Base-by-base conservation (phyloP, 495 filamentous ascomycete species). In the Elaphomyces granulatus region DNA sequence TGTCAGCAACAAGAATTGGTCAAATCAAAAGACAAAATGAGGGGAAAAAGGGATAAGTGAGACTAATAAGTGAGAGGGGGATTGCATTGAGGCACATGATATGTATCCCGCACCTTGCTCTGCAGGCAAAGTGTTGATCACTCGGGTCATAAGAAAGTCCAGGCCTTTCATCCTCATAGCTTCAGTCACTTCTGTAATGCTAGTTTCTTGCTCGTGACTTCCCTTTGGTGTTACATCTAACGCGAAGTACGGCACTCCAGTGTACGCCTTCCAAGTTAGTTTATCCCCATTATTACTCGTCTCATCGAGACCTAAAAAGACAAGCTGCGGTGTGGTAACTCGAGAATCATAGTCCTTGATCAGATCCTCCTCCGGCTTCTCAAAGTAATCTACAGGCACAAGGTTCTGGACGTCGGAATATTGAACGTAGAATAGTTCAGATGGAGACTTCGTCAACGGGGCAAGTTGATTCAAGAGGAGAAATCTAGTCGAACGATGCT, bases 221-320 rank as follows among this genome's bases (percentile, higher is more conserved):
- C 72, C 79, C 50, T 70, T 75, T 0, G 83, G 81, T 6, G 87
- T 92, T 15, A 94, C 73, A 54, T 95, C 90, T 4, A 98, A 49
- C 2, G 87, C 90, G 52, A 95, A 98, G 49, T 75, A 87, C 8
- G 90, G 87, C 9, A 62, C 64, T 7, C 90, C 90, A 20, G 53
- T 66, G 54, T 94, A 94, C 16, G 58, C 60, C 44, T 74, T 71
- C 54, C 68, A 76, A 31, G 68, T 53, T 34, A 70, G 46, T 7
- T 66, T 57, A 10, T 59, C 64, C 18, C 58, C 53, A 31, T 71
- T 71, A 40, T 63, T 60, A 2, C 17, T 15, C 4, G n/a, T 23
- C 59, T 90, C 86, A 48, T 94, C 81, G 28, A 98, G 49, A 8
- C 90, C 90, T 17, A 95, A 68, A 58, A 98, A 98, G 20, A 98